Conservation (phyloP, 805 yeast genomes). For the Candida ulmi region DNA sequence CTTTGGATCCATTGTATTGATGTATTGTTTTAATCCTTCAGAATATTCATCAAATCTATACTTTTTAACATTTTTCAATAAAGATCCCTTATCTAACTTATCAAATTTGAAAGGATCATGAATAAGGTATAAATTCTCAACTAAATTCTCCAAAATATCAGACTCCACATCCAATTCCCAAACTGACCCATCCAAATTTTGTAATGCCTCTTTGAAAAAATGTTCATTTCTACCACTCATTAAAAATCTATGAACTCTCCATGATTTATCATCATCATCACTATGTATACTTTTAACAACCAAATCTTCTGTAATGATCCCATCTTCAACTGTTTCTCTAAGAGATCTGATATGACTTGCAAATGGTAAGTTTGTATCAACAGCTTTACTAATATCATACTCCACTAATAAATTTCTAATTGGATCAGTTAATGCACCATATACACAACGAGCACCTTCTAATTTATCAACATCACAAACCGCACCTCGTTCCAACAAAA, state of each 20-base stretch:
- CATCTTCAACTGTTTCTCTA: slow-evolving; percentile 7
- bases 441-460: slow-evolving; percentile 73
- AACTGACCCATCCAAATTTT: slow-evolving; percentile 19
- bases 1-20: slow-evolving; percentile 23
- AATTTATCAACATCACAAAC: slow-evolving; percentile 76
- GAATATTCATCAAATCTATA: slow-evolving; percentile 32
- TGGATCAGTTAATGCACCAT: slow-evolving; percentile 68
- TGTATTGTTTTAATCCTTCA: slow-evolving; percentile 27
- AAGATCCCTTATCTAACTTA: slow-evolving; percentile 20
- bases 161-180: slow-evolving; percentile 18
- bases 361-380: slow-evolving; percentile 66
- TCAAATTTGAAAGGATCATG: slow-evolving; percentile 35
- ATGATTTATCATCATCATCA: slow-evolving; percentile 8
- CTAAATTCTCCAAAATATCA: slow-evolving; percentile 19
- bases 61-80: slow-evolving; percentile 28
- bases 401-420: slow-evolving; percentile 54
- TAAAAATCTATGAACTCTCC: slow-evolving; percentile 36
- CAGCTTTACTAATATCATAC: slow-evolving; percentile 63
- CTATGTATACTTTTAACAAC: slow-evolving; percentile 16
- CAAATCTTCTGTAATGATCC: slow-evolving; percentile 16
- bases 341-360: slow-evolving; percentile 61
- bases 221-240: slow-evolving; percentile 31
- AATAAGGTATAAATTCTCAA: slow-evolving; percentile 32
- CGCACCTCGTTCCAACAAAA: slow-evolving; percentile 63
- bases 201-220: slow-evolving; percentile 21